A percentile compares a stretch with the other conserved stretches of the same genome.
Conservation (phyloP, 129 eudicot species). For the Arctium minus region DNA sequence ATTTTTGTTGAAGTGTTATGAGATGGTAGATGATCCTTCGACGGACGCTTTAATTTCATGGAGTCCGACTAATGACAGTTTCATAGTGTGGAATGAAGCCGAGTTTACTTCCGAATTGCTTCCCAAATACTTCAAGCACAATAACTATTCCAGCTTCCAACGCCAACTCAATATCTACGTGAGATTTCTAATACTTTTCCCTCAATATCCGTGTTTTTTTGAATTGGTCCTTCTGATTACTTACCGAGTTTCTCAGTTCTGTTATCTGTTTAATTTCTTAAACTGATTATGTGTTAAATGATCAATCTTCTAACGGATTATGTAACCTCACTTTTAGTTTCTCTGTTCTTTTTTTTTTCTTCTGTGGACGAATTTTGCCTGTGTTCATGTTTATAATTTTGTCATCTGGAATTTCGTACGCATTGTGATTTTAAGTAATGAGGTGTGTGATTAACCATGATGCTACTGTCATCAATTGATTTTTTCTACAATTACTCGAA, state of each 20-base stretch:
- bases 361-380: not conserved
- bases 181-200: constrained; percentile 10
- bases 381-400: not conserved
- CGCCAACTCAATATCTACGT: constrained; percentile 89
- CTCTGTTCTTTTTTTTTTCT: not conserved
- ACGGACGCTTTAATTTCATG: constrained; percentile 68
- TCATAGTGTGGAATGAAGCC: constrained; percentile 63
- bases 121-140: constrained; percentile 83
- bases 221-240: not conserved
- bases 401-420: not conserved
- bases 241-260: not conserved
- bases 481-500: not conserved
- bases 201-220: not conserved
- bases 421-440: not conserved
- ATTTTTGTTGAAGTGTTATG: constrained; percentile 75
- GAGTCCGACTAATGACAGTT: constrained; percentile 56
- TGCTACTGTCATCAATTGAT: not conserved
- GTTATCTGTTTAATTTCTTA: not conserved
- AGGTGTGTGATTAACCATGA: not conserved
- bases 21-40: constrained; percentile 71
- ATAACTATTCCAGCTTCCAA: constrained; percentile 66
- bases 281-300: not conserved
- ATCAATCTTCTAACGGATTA: not conserved
- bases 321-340: not conserved
- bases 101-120: constrained; percentile 61